Base-by-base conservation (phyloP, 83 land plant species). In the Diphasiastrum complanatum region DNA sequence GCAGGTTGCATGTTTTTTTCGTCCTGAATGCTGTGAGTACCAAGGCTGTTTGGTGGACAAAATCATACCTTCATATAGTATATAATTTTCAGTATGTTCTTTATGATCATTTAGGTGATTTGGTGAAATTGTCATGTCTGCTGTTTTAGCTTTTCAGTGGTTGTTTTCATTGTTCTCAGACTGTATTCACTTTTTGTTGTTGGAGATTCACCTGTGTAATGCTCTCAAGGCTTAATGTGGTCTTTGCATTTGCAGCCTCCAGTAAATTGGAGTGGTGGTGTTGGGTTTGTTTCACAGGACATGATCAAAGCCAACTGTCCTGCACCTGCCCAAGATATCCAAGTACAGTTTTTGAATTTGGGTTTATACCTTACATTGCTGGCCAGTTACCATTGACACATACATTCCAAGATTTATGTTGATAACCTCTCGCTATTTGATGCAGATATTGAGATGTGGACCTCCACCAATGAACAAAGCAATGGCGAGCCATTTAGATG, bases 391-490 rank as follows among this genome's bases (percentile, higher is more conserved):
- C n/a, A n/a, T n/a, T n/a, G n/a, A n/a, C n/a, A n/a, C n/a, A n/a
- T n/a, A n/a, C 1, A 19, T 59, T 35, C 51, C 23, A 5, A 10
- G 4, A 14, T 24, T 10, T 36, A 24, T 59, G 49, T n/a, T 59
- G 20, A 19, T 36, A 19, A 59, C 26, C 22, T 29, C 25, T 8
- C 35, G 24, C 26, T 12, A 36, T 61, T 47, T 3, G 38, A 25
- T 65, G 57, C 79, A 89, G 96, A 79, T 92, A 32, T 64, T 92
- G 74, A 75, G 96, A 41, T 88, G 96, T 64, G 96, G 91, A n/a
- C 91, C 96, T 2, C 96, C 84, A 35, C 83, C 83, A 19, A 92
- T 92, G 96, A 92, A 92, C 81, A 85, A 85, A 78, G 98, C 98
- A 51, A 88, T 92, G 85, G 81, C 82, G 22, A 80, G 63, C 45